Evolutionary conservation across 352 stramenopile genomes (phyloP).

Genomic region (Phytophthora sp.): DNA sequence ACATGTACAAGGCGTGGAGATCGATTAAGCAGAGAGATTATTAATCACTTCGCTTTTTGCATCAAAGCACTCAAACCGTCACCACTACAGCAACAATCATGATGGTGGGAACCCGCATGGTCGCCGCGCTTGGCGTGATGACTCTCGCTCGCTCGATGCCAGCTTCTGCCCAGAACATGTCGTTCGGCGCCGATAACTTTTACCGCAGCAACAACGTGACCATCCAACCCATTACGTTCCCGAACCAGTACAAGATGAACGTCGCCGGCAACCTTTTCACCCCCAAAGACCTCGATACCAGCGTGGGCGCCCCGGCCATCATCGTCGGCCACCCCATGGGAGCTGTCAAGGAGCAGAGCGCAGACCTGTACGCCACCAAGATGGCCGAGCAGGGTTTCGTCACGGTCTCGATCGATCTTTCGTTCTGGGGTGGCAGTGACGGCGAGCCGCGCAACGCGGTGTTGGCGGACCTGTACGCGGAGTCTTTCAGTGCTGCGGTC

Average conservation of each 20-base stretch:
- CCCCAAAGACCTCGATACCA: constrained; percentile 10
- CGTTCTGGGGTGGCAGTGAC: constrained; percentile 26
- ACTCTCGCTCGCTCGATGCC: constrained; percentile 3
- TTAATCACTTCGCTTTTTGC: constrained; percentile 22
- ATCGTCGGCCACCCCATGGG: constrained; percentile 29
- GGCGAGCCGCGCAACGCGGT: constrained; percentile 19
- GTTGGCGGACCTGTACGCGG: constrained; percentile 15
- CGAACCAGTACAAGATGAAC: constrained; percentile 19
- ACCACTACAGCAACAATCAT: constrained; percentile 5
- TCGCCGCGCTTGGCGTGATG: constrained; percentile 3
- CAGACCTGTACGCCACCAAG: constrained; percentile 30
- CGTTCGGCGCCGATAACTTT: constrained; percentile 23
- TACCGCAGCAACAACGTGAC: constrained; percentile 23
- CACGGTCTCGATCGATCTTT: constrained; percentile 23
- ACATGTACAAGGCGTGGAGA: no score
- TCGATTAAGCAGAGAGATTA: background rate
- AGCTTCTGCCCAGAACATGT: constrained; percentile 24
- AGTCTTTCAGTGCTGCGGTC: constrained; percentile 30
- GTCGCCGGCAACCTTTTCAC: constrained; percentile 18
- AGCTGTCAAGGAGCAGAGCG: constrained; percentile 33
- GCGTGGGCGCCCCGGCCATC: background rate
- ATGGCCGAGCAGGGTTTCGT: constrained; percentile 28
- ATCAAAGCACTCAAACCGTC: constrained; percentile 6
- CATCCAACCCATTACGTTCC: constrained; percentile 22
- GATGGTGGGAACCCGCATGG: constrained; percentile 13